Evolutionary conservation across 192 early-diverging fungal genomes (phyloP), one percentile per base, ranked within the genome.

Genomic region (Cladochytrium replicatum): DNA sequence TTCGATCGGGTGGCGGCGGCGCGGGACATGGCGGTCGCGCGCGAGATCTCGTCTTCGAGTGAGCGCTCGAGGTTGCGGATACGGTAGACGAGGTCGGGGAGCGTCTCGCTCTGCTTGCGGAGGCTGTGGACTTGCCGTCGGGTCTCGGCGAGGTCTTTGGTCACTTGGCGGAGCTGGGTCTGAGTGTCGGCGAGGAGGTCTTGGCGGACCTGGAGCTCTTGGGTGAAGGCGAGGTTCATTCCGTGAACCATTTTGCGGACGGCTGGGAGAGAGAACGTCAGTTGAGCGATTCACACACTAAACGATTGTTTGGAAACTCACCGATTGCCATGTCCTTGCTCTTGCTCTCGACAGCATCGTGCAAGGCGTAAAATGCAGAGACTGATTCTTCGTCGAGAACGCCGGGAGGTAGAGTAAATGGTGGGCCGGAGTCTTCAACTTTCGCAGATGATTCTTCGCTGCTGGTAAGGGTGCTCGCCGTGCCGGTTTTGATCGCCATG

Each of bases 61-160:
- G 32, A 46, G 31, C 32, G 8, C 32, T 72, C 66, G 41, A 75
- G 43, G 9, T 45, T 41, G 8, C 32, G 37, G 47, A 77, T 60
- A 27, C 60, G 50, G 17, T 8, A n/a, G 1, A 46, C 24, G 34
- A 77, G 37, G 8, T 74, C 65, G 7, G 75, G 71, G 27, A 77
- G 34, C 28, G 41, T 11, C 27, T 24, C 13, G 37, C 47, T 63
- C 50, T 77, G 54, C 21, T 17, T 28, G 15, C 58, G 46, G n/a
- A 72, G 49, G 6, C 38, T 15, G 26, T 64, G 31, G 39, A 64
- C 71, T 32, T 57, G 34, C 7, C 52, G 48, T 6, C 65, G 50
- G 19, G 62, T 41, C 13, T 74, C 57, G 0, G 71, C 46, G 3
- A 77, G 37, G 44, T 77, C 62, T 19, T 41, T 3, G 0, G 69